Evolutionary conservation across 2,329 filamentous ascomycete genomes (phyloP).

Genomic region (Sclerotinia sclerotiorum): DNA sequence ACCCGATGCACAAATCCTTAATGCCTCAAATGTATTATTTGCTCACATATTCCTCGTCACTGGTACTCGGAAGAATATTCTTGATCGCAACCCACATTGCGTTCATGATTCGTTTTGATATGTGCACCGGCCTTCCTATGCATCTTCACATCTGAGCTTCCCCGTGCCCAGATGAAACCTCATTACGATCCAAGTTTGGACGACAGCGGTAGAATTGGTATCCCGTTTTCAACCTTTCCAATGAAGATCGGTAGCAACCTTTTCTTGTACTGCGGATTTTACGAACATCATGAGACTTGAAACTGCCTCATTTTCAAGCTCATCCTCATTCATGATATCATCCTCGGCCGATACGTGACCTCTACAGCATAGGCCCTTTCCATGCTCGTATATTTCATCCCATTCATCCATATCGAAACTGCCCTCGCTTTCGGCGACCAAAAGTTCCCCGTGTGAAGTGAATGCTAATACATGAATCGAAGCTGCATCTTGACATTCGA

Average conservation of each 20-base stretch:
- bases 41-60: neutral
- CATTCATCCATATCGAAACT: conserved; percentile 73
- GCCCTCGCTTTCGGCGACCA: conserved; percentile 81
- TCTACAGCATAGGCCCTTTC: conserved; percentile 63
- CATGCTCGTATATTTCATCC: conserved; percentile 66
- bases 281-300: conserved; percentile 58
- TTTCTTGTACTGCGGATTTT: conserved; percentile 59
- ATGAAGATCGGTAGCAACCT: conserved; percentile 53
- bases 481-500: conserved; percentile 59
- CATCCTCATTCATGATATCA: conserved; percentile 38
- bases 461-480: conserved; percentile 85
- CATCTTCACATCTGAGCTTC: conserved; percentile 1
- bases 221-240: conserved; percentile 50
- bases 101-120: conserved; percentile 10
- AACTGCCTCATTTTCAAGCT: conserved; percentile 44
- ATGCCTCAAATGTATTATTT: conserved; percentile 16
- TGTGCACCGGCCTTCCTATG: conserved; percentile 2
- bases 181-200: neutral
- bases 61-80: neutral
- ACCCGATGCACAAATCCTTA: conserved; percentile 14
- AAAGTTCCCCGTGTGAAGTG: conserved; percentile 67
- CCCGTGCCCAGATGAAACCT: conserved; percentile 14
- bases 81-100: neutral
- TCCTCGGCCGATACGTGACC: conserved; percentile 35
- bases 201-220: conserved; percentile 22